Percentiles rank a stretch among this genome's conserved stretches.
phyloP scores from a whole-genome alignment of 2,329 filamentous ascomycete genomes.

The Leptographium wingfieldii region DNA sequence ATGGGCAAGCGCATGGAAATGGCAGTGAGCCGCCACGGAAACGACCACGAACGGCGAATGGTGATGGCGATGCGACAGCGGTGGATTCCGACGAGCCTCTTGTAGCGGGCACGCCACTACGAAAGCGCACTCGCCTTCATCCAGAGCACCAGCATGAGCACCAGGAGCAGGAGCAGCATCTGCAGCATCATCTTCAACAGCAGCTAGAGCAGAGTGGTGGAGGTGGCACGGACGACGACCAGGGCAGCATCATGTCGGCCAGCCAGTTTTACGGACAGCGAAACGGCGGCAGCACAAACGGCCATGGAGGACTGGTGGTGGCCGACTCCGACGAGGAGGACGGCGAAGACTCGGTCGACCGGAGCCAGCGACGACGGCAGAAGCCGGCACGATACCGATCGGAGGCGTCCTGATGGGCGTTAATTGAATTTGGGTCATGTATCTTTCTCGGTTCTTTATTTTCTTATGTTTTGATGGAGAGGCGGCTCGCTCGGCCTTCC shows the following conservation, averaged over 20 bases:
- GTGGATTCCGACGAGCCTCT: not conserved
- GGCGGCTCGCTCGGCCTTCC: not conserved
- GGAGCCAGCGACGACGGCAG: slow-evolving; percentile 9
- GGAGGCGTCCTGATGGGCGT: not conserved
- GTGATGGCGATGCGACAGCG: not conserved
- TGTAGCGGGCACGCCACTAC: not conserved
- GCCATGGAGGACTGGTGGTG: slow-evolving; percentile 1
- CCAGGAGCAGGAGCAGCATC: not conserved
- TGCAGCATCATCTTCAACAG: not conserved
- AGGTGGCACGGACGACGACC: slow-evolving; percentile 2
- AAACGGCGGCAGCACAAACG: not conserved
- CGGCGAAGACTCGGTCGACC: slow-evolving; percentile 4
- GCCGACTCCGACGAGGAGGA: slow-evolving; percentile 8
- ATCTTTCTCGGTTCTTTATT: not conserved
- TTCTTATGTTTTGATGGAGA: not conserved
- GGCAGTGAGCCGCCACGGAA: not conserved
- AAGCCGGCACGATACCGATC: slow-evolving; percentile 10
- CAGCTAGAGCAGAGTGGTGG: not conserved
- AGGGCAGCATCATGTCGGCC: slow-evolving; percentile 1
- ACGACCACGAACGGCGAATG: not conserved
- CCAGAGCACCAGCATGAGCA: not conserved
- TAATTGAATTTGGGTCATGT: not conserved
- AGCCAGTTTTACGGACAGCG: slow-evolving; percentile 2
- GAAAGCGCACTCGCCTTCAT: not conserved
- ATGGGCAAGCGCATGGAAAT: not conserved